Evolutionary conservation across 108 stramenopile species (phyloP), one percentile per base, ranked within the genome.

Genomic region (Parietichytrium sp.): DNA sequence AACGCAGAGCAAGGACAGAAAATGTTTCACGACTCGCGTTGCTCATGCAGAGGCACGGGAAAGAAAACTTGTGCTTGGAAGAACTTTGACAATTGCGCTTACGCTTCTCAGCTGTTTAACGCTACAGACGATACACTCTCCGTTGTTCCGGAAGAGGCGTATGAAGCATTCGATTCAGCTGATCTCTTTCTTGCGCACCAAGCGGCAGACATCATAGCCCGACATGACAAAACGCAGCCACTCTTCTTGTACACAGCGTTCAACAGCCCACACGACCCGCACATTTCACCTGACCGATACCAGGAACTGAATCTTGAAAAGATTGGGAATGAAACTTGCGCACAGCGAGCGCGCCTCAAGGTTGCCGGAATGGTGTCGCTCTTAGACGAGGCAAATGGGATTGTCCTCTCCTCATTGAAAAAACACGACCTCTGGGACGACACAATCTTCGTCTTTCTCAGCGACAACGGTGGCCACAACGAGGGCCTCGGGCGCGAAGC

Each of bases 391-490:
- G 30, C 29, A 23, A 47, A 55, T 4, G 15, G 29, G 12, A 48
- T 29, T 36, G 6, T 78, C 10, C 12, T 29, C 16, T 47, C 29
- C 20, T 30, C 82, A 3, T 72, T 82, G 23, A 12, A 31, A 26
- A 72, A 6, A 4, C 16, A 12, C 4, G 82, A 72, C 6, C 20
- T 77, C 31, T 54, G 49, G 61, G 82, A 82, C 33, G 26, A 78
- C 13, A 79, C 78, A 12, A 4, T 80, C 16, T 78, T 79, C 30
- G 26, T 79, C 12, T 26, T 79, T 33, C 12, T 27, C 1, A 50
- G 45, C 20, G 82, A 82, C 48, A 82, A 82, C 33, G 82, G 82
- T 16, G 82, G 82, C 42, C 18, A 72, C 3, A 72, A 72, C 20
- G 42, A 72, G 42, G 61, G 61, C 61, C 18, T n/a, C 1, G 42